phyloP scores from a whole-genome alignment of 2,329 filamentous ascomycete genomes.

The Cytospora mali region DNA sequence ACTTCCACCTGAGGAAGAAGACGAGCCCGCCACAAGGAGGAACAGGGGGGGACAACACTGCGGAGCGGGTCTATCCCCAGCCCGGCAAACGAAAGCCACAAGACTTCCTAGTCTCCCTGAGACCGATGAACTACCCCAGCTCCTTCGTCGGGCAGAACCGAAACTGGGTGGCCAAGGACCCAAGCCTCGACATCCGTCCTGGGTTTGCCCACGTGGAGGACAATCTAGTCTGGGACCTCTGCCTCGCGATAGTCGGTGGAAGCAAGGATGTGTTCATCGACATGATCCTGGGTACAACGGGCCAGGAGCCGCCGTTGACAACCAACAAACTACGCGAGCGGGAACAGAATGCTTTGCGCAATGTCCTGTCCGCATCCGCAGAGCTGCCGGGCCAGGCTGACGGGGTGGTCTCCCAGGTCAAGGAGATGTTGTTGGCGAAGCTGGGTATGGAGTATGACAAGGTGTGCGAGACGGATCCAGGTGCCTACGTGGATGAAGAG shows the following conservation, averaged over 20 bases:
- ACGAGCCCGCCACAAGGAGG: constrained; percentile 31
- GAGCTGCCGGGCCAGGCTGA: constrained; percentile 46
- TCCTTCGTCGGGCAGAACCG: constrained; percentile 50
- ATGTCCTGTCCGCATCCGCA: constrained; percentile 40
- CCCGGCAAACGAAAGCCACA: not conserved
- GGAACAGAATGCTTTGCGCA: constrained; percentile 30
- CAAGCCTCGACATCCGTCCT: constrained; percentile 36
- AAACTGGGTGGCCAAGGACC: constrained; percentile 36
- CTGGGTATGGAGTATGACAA: constrained; percentile 43
- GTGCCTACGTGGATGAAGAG: constrained; percentile 39
- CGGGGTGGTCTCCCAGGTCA: constrained; percentile 42
- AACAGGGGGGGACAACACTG: constrained; percentile 32
- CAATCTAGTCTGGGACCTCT: constrained; percentile 55
- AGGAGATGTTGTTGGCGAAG: constrained; percentile 42
- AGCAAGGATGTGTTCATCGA: constrained; percentile 30
- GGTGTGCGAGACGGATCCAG: constrained; percentile 49
- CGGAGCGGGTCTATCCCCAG: no score
- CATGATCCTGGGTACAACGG: constrained; percentile 16
- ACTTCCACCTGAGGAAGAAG: constrained; percentile 58
- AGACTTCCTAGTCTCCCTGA: constrained; percentile 57
- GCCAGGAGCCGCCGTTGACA: not conserved
- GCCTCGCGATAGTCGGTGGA: constrained; percentile 40
- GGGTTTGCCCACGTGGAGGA: constrained; percentile 56
- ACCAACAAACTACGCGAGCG: constrained; percentile 31
- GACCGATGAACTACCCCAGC: constrained; percentile 50